Percentiles rank a stretch among this genome's conserved stretches.
phyloP scores from a whole-genome alignment of 495 filamentous ascomycete genomes.

The Penicillium dipodomyicola region DNA sequence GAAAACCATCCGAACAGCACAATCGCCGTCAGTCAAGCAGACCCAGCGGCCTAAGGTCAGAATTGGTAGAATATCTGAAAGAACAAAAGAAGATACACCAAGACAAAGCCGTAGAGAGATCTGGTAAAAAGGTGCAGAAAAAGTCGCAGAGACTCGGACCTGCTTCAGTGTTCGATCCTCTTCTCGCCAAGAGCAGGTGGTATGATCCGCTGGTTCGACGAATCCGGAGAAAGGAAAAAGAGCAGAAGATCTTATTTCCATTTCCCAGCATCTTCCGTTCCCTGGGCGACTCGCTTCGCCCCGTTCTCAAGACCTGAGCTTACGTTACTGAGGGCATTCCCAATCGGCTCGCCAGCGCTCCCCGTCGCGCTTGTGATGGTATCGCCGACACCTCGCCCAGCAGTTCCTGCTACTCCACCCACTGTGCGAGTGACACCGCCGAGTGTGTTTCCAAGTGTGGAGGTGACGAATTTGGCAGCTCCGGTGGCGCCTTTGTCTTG shows the following conservation, averaged over 20 bases:
- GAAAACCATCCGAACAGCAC: no score
- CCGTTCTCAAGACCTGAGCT: slow-evolving; percentile 61
- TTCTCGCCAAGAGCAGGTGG: no score
- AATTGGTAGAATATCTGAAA: no score
- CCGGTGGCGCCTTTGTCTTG: slow-evolving; percentile 39
- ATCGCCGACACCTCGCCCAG: slow-evolving; percentile 61
- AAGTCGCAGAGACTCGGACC: no score
- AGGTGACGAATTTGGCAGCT: slow-evolving; percentile 48
- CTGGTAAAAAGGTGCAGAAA: no score
- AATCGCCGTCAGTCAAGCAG: no score
- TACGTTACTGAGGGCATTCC: slow-evolving; percentile 60
- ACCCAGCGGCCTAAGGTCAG: no score
- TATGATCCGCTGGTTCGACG: no score
- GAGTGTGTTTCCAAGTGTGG: slow-evolving; percentile 59
- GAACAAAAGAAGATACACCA: no score
- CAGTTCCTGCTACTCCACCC: slow-evolving; percentile 66
- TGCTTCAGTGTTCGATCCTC: no score
- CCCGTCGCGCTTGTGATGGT: slow-evolving; percentile 63
- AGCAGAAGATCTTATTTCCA: slow-evolving; percentile 46
- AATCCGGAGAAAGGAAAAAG: no score
- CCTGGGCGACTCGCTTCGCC: slow-evolving; percentile 53
- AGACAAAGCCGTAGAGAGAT: no score
- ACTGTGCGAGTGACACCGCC: slow-evolving; percentile 63
- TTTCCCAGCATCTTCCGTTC: slow-evolving; percentile 67
- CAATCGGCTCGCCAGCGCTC: slow-evolving; percentile 61